These are phyloP conservation scores for Aspergillus amoenus DNA, from an alignment of 2,329 filamentous ascomycete genomes.

Conservation along the genomic window DNA sequence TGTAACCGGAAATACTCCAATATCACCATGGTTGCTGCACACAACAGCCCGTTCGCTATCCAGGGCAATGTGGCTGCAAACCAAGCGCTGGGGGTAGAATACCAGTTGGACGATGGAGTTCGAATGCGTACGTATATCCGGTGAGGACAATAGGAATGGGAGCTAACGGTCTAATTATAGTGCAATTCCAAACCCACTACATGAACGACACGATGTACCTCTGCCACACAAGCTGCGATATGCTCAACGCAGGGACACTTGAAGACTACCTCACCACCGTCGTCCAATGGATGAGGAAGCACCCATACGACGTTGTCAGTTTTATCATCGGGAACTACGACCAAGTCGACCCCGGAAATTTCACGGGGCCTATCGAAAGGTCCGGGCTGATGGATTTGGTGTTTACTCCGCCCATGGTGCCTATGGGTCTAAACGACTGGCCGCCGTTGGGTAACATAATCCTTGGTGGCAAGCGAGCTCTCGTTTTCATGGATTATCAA, in stretches of 20 bases:
- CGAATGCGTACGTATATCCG: conserved; percentile 49
- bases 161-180: conserved; percentile 30
- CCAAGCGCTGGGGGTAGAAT: conserved; percentile 65
- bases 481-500: conserved; percentile 83
- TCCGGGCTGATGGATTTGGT: conserved; percentile 72
- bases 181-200: conserved; percentile 61
- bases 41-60: conserved; percentile 78
- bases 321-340: conserved; percentile 83
- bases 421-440: conserved; percentile 75
- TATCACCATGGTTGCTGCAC: conserved; percentile 73
- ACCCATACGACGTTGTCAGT: conserved; percentile 86
- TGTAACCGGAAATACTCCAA: conserved; percentile 77
- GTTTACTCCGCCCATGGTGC: conserved; percentile 69
- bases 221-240: conserved; percentile 80
- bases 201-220: conserved; percentile 65
- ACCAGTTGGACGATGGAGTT: conserved; percentile 74
- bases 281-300: conserved; percentile 66
- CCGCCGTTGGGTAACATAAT: conserved; percentile 79
- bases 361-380: conserved; percentile 66
- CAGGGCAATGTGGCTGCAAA: conserved; percentile 73
- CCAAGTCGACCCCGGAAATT: conserved; percentile 65
- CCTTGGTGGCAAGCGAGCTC: conserved; percentile 65
- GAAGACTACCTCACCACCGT: conserved; percentile 70
- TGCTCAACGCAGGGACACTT: conserved; percentile 78
- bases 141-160: neutral